phyloP scores from a whole-genome alignment of 306 rosid species.

The Rosa rugosa region DNA sequence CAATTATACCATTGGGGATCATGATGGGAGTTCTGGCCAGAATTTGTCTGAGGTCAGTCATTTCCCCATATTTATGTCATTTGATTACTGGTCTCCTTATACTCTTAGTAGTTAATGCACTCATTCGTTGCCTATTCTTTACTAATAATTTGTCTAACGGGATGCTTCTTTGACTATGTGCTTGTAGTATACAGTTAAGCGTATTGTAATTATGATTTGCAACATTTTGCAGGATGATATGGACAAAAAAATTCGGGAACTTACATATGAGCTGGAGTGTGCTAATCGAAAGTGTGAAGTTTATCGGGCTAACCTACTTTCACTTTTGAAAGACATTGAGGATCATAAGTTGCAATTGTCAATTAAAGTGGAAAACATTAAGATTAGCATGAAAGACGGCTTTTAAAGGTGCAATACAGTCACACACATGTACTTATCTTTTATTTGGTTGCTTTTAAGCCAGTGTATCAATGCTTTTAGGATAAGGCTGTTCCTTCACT shows the following conservation, averaged over 20 bases:
- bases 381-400: constrained; percentile 91
- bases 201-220: neutral
- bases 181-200: neutral
- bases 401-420: constrained; percentile 48
- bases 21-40: constrained; percentile 54
- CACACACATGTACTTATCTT: constrained; percentile 28
- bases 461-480: constrained; percentile 25
- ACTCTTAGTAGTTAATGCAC: neutral
- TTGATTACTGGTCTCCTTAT: neutral
- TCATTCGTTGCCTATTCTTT: neutral
- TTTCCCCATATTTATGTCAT: constrained; percentile 18
- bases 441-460: constrained; percentile 9
- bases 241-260: constrained; percentile 74
- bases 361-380: constrained; percentile 89
- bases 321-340: constrained; percentile 93
- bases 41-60: constrained; percentile 69
- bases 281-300: constrained; percentile 86
- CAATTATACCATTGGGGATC: constrained; percentile 40
- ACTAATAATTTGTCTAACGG: neutral
- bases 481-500: constrained; percentile 19
- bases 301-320: constrained; percentile 92
- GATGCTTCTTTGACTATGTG: neutral
- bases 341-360: constrained; percentile 92
- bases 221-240: constrained; percentile 74
- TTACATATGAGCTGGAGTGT: constrained; percentile 61